Evolutionary conservation across 805 yeast species (phyloP), one percentile per base, ranked within the genome.

Genomic region (Ogataea nonfermentans): DNA sequence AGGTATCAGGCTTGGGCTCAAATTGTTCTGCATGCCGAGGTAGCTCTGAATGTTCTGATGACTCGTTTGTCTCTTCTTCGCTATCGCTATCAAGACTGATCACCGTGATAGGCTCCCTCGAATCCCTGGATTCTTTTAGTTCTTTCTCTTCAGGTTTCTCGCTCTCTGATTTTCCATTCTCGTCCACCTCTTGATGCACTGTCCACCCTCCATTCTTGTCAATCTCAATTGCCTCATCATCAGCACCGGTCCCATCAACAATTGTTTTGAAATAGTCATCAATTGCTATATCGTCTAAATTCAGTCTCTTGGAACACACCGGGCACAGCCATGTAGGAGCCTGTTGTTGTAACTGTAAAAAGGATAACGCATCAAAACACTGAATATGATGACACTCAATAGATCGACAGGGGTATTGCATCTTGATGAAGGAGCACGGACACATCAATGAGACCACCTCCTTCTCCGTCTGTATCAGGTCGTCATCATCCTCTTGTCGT

Each of bases 321-420:
- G 97, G 96, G 56, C 99, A 93, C 36, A 66, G 65, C 97, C 97
- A 91, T 0, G 85, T 76, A 0, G 96, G 84, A 0, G 84, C 77
- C 56, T 84, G 91, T 40, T 70, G 69, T 58, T 91, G 98, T 30
- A 89, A 70, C 53, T 78, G 76, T 8, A 93, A 51, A 55, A 76
- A 93, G 30, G 85, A 76, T 24, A 71, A 59, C 0, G 86, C 90
- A 62, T 93, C 99, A 59, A 90, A 87, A 57, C 98, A 90, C 53
- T 85, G 91, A 11, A 88, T 64, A 62, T 93, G 99, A 24, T 73
- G 66, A 63, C 99, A 93, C 32, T 62, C 67, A 1, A 71, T 63
- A 1, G 95, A 78, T 48, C 87, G 76, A 1, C 79, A 76, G 0
- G 99, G 98, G 37, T 73, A 61, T 40, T 68, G 66, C 73, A 93